Base-by-base conservation (phyloP, 1,284 basidiomycete genomes). In the Apiotrichum gracile region DNA sequence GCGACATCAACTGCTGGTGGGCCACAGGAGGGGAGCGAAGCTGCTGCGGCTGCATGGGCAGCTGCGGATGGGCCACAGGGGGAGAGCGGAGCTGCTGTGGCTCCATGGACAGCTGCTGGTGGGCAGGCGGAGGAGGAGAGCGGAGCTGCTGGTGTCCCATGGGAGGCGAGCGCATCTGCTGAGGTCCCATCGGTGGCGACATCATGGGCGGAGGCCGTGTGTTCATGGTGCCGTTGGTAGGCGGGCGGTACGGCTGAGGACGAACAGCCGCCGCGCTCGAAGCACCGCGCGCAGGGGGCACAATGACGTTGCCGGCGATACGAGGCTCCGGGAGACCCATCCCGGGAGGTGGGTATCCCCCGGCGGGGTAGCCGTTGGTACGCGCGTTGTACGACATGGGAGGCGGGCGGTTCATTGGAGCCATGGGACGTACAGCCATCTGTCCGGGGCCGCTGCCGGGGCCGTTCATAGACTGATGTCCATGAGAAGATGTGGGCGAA, bases 401-500 rank as follows among this genome's bases (percentile, higher is more conserved):
- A 21, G 43, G 31, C n/a, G 43, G 43, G 19, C 43, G 43, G 4
- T 4, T n/a, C 43, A 45, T 34, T 10, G 43, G 29, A 3, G 43
- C 43, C 43, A 45, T 45, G 26, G 43, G 43, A 9, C 43, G 43
- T 5, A 31, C 29, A 8, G 26, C 10, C 43, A 45, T 45, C 14
- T 27, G 31, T 5, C 43, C 43, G 12, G 22, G 43, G 5, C 29
- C n/a, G 31, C 43, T 45, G 25, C 13, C 34, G 19, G 8, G 27
- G 12, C 26, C 16, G 31, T 31, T 45, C 43, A 45, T 45, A 17
- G 44, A 25, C 22, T 25, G 35, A 37, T 49, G 49, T n/a, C 50
- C 50, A 21, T 51, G 50, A 17, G 50, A 51, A 19, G 50, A 51
- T 8, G 37, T 44, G 9, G 50, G 50, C n/a, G 50, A 51, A n/a